Percentiles rank a stretch among this genome's conserved stretches.
phyloP scores from a whole-genome alignment of 1,284 basidiomycete species.

The Moesziomyces globuligerus region DNA sequence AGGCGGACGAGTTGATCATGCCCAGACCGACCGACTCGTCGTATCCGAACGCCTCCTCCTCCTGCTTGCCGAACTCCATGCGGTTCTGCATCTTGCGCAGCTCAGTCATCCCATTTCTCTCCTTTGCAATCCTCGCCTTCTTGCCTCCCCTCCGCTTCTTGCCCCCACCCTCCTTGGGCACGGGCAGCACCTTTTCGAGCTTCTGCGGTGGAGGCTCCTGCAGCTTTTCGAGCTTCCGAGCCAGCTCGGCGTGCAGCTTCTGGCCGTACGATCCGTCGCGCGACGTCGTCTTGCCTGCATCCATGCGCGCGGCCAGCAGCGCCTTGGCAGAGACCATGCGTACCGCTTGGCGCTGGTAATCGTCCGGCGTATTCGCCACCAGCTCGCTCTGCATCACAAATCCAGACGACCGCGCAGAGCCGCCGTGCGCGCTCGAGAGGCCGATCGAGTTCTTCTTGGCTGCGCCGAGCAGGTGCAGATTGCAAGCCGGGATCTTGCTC shows the following conservation, averaged over 20 bases:
- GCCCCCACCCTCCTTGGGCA: slow-evolving; percentile 90
- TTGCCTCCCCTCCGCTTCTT: slow-evolving; percentile 90
- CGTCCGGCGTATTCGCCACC: slow-evolving; percentile 84
- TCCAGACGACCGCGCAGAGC: slow-evolving; percentile 80
- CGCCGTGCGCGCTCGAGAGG: slow-evolving; percentile 76
- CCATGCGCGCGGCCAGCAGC: slow-evolving; percentile 89
- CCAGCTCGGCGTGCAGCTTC: slow-evolving; percentile 82
- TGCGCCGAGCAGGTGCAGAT: slow-evolving; percentile 93
- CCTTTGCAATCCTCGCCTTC: slow-evolving; percentile 93
- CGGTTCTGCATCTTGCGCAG: slow-evolving; percentile 95
- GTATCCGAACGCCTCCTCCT: slow-evolving; percentile 94
- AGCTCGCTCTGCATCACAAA: slow-evolving; percentile 94
- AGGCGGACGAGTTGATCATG: slow-evolving; percentile 83
- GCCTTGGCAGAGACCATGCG: slow-evolving; percentile 92
- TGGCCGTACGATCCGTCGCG: slow-evolving; percentile 84
- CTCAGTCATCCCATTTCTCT: slow-evolving; percentile 95
- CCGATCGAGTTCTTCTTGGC: slow-evolving; percentile 89
- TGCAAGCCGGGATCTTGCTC: slow-evolving; percentile 93
- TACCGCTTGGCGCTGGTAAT: slow-evolving; percentile 90
- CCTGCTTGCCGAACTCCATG: slow-evolving; percentile 93
- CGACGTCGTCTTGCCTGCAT: slow-evolving; percentile 79
- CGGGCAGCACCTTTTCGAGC: slow-evolving; percentile 91
- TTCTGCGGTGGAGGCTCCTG: slow-evolving; percentile 94
- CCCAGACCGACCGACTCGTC: slow-evolving; percentile 96
- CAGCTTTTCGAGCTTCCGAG: slow-evolving; percentile 89